Percentiles rank a stretch among this genome's conserved stretches.
Conservation (phyloP, 192 early-diverging fungal species). For the Paraglomus occultum region DNA sequence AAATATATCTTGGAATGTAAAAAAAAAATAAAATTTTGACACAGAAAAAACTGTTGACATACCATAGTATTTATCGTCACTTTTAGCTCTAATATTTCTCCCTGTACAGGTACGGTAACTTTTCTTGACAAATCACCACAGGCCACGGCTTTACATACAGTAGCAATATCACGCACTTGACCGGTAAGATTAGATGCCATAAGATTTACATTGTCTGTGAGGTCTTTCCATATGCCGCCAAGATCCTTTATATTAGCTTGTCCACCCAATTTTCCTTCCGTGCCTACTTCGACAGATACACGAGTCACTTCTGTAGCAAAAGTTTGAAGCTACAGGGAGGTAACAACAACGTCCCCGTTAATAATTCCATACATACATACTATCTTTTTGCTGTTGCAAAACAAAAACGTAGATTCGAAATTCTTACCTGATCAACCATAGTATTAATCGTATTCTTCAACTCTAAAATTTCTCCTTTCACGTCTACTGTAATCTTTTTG, state of each 20-base stretch:
- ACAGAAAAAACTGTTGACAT: neutral
- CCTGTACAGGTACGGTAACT: conserved; percentile 45
- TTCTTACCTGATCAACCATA: conserved; percentile 56
- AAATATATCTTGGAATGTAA: too few species aligned
- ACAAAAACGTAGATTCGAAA: too few species aligned
- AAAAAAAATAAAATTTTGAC: too few species aligned
- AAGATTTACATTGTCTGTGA: conserved; percentile 61
- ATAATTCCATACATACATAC: too few species aligned
- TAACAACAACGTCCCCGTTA: neutral
- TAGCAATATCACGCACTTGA: conserved; percentile 58
- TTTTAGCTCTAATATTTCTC: conserved; percentile 54
- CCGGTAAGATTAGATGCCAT: conserved; percentile 63
- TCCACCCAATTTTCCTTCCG: conserved; percentile 65
- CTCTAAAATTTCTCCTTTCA: conserved; percentile 61
- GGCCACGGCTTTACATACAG: conserved; percentile 57
- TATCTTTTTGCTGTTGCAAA: too few species aligned
- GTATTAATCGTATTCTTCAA: conserved; percentile 65
- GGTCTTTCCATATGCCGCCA: conserved; percentile 61
- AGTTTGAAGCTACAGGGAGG: conserved; percentile 22
- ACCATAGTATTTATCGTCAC: conserved; percentile 52
- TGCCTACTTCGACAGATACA: conserved; percentile 65
- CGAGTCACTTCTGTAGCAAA: conserved; percentile 68
- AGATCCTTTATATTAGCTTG: conserved; percentile 59
- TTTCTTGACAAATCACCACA: conserved; percentile 53
- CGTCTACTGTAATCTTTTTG: conserved; percentile 54